These are phyloP conservation scores for Prinsepia uniflora DNA, from an alignment of 306 rosid species.

Conservation along the genomic window DNA sequence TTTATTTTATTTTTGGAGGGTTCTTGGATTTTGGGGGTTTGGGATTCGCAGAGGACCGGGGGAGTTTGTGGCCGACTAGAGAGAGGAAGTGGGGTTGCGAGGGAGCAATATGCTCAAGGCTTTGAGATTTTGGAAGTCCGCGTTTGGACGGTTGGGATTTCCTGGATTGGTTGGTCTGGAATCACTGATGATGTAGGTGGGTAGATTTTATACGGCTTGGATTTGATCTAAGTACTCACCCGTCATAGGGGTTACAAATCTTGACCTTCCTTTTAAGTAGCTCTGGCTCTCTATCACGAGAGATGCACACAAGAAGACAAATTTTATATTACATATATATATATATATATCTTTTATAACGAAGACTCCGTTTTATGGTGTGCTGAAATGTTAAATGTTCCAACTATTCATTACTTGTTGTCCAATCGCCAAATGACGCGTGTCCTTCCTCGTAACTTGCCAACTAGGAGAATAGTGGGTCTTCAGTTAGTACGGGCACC, in stretches of 20 bases:
- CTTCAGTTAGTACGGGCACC: no score
- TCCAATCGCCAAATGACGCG: no score
- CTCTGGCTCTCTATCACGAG: constrained; percentile 14
- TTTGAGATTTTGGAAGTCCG: constrained; percentile 18
- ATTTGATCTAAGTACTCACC: constrained; percentile 7
- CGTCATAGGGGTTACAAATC: background rate
- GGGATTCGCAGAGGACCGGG: constrained; percentile 13
- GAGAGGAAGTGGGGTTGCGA: constrained; percentile 4
- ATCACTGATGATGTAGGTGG: background rate
- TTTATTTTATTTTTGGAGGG: background rate
- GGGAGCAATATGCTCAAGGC: background rate
- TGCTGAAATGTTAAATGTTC: no score
- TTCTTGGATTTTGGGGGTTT: constrained; percentile 10
- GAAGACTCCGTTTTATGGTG: no score
- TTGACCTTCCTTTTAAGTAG: background rate
- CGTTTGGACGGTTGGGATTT: constrained; percentile 37
- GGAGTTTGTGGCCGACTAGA: constrained; percentile 47
- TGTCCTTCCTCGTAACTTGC: no score
- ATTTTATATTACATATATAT: background rate
- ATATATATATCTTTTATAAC: no score
- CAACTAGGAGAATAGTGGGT: no score
- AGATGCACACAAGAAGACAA: background rate
- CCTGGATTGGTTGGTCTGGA: background rate
- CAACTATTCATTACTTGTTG: no score
- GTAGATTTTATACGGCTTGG: constrained; percentile 9